These are phyloP conservation scores for Saturnispora galanensis DNA, from an alignment of 805 yeast genomes.

Conservation along the genomic window DNA sequence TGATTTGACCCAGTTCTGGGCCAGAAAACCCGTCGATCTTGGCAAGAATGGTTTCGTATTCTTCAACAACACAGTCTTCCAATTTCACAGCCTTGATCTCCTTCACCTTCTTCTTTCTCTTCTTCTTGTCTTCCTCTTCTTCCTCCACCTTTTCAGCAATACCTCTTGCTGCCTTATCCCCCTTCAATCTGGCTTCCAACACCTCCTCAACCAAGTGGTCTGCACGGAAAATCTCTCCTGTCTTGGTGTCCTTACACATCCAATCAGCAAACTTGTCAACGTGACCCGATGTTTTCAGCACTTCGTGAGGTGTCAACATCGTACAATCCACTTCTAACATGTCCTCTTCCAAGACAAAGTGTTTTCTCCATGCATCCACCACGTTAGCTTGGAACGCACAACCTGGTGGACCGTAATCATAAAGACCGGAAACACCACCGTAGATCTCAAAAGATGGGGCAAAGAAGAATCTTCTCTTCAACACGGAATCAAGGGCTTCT, in stretches of 20 bases:
- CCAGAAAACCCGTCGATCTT: conserved; percentile 95
- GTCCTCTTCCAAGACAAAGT: conserved; percentile 93
- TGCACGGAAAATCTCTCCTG: conserved; percentile 98
- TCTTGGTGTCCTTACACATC: conserved; percentile 94
- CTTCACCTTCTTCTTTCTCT: conserved; percentile 93
- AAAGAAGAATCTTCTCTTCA: conserved; percentile 92
- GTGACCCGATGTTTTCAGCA: conserved; percentile 96
- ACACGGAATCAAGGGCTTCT: conserved; percentile 79
- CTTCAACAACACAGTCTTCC: conserved; percentile 68
- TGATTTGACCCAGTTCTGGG: conserved; percentile 80
- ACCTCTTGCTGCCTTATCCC: conserved; percentile 96
- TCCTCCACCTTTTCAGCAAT: conserved; percentile 52
- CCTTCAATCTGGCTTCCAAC: conserved; percentile 89
- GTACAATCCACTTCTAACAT: conserved; percentile 98
- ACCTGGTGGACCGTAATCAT: conserved; percentile 99
- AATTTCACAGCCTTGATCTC: conserved; percentile 83
- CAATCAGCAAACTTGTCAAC: conserved; percentile 98
- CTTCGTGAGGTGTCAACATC: conserved; percentile 96
- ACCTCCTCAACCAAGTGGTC: conserved; percentile 98
- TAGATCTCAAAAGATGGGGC: conserved; percentile 97
- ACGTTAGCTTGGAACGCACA: conserved; percentile 96
- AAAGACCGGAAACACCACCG: conserved; percentile 97
- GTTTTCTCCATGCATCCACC: conserved; percentile 94
- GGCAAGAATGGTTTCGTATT: conserved; percentile 81
- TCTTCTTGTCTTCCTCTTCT: conserved; percentile 70